A percentile compares a stretch with the other conserved stretches of the same genome.
phyloP scores from a whole-genome alignment of 805 yeast species.

The Yamadazyma paraphyllophila region DNA sequence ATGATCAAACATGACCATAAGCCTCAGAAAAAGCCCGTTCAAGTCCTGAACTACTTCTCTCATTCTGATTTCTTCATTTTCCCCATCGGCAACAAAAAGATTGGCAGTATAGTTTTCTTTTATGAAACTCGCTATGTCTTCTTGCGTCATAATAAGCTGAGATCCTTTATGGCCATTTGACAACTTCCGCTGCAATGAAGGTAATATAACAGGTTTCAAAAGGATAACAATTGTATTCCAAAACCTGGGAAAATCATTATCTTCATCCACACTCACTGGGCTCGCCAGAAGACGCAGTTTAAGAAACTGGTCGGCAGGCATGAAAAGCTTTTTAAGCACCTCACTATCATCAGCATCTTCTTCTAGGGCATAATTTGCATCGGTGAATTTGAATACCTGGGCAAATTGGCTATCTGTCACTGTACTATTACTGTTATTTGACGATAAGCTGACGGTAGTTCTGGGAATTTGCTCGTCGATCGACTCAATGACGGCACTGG shows the following conservation, averaged over 20 bases:
- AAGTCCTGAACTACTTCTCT: conserved; percentile 32
- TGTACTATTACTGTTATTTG: conserved; percentile 34
- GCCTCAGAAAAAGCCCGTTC: conserved; percentile 22
- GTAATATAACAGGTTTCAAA: conserved; percentile 24
- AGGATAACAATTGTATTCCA: conserved; percentile 18
- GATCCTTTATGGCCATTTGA: conserved; percentile 22
- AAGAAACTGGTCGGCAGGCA: conserved; percentile 36
- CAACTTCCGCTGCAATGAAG: conserved; percentile 23
- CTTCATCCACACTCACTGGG: conserved; percentile 12
- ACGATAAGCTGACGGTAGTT: conserved; percentile 27
- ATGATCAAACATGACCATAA: conserved; percentile 21
- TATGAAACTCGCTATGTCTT: conserved; percentile 26
- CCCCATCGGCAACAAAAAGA: conserved; percentile 10
- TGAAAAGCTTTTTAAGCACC: conserved; percentile 26
- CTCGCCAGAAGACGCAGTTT: conserved; percentile 19
- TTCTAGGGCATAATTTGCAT: conserved; percentile 28
- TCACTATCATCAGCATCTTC: conserved; percentile 22
- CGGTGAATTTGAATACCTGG: conserved; percentile 32
- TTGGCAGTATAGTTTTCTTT: conserved; percentile 7
- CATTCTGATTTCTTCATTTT: conserved; percentile 20
- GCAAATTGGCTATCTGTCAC: conserved; percentile 31
- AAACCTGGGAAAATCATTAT: conserved; percentile 14
- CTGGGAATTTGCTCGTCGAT: conserved; percentile 15
- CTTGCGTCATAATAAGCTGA: conserved; percentile 25
- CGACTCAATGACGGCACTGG: conserved; percentile 2